Base-by-base conservation (phyloP, 352 stramenopile species). In the Globisporangium takayamanum region DNA sequence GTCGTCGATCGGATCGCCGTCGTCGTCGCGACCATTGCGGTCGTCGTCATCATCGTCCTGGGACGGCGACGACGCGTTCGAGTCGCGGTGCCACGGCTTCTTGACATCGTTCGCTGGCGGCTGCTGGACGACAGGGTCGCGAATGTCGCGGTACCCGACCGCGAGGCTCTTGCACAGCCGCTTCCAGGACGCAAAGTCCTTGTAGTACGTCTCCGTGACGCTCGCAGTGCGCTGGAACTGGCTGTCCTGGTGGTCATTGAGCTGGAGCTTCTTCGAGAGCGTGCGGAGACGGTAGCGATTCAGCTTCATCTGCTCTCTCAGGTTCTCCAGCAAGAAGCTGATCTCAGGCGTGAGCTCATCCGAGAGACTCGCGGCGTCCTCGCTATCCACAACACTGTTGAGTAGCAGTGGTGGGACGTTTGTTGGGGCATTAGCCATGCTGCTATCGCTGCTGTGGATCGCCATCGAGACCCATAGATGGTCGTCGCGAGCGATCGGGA, bases 311-410 rank as follows among this genome's bases (percentile, higher is more conserved):
- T 82, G 82, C 56, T 92, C 80, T 42, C 84, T 74, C 33, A 92
- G 64, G 28, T 88, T 70, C n/a, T 89, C 86, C 26, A 92, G 68
- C 5, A 92, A 66, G 53, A 95, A 41, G n/a, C 79, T 88, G 30
- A 89, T 76, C 52, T 86, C 74, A 10, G 84, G 80, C 28, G 84
- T 92, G 22, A 90, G 51, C 55, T 93, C 86, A 56, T 94, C 86
- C 2, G 54, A 45, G 1, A 59, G 25, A 6, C 25, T 49, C 45
- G 14, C 5, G 20, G 53, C 8, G 3, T 7, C 50, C n/a, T 47
- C 36, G 48, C 25, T 6, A 28, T 37, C 5, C 15, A 20, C 28
- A 56, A 28, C 11, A 58, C 18, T 47, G 14, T 47, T 6, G 41
- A 39, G n/a, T 14, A 56, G 16, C 11, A 14, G 16, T 10, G 50